Percentiles rank a stretch among this genome's conserved stretches.
These are phyloP conservation scores for Salisapilia sapeloensis DNA, from an alignment of 352 stramenopile species.

Conservation along the genomic window DNA sequence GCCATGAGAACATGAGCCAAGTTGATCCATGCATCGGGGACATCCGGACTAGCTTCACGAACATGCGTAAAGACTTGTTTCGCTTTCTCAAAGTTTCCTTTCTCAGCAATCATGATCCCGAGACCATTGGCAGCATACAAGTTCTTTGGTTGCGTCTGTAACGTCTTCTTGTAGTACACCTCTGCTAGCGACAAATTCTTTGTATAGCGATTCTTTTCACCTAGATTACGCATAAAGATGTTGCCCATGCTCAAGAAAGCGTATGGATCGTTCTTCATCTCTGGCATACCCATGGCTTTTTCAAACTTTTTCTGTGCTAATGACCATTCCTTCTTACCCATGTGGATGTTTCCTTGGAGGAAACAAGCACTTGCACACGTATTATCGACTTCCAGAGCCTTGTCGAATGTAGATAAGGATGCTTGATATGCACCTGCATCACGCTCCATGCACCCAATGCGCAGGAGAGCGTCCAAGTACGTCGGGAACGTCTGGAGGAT, in stretches of 20 bases:
- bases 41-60: constrained; percentile 89
- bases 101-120: constrained; percentile 95
- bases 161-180: constrained; percentile 93
- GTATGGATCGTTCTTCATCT: constrained; percentile 92
- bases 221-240: constrained; percentile 97
- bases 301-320: constrained; percentile 89
- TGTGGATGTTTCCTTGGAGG: constrained; percentile 92
- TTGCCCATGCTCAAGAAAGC: constrained; percentile 94
- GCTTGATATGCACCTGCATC: constrained; percentile 87
- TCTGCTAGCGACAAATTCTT: constrained; percentile 92
- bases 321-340: constrained; percentile 90
- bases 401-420: constrained; percentile 84
- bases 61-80: constrained; percentile 95
- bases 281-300: constrained; percentile 89
- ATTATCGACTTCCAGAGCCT: constrained; percentile 82
- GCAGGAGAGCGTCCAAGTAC: constrained; percentile 90
- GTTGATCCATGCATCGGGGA: constrained; percentile 94
- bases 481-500: constrained; percentile 87
- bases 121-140: constrained; percentile 95
- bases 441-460: constrained; percentile 87
- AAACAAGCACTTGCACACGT: constrained; percentile 86
- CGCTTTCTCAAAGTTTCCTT: constrained; percentile 91
- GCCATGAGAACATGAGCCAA: constrained; percentile 94
- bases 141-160: constrained; percentile 86
- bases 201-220: constrained; percentile 88